These are phyloP conservation scores for Suillus decipiens DNA, from an alignment of 768 basidiomycete genomes.

Conservation along the genomic window DNA sequence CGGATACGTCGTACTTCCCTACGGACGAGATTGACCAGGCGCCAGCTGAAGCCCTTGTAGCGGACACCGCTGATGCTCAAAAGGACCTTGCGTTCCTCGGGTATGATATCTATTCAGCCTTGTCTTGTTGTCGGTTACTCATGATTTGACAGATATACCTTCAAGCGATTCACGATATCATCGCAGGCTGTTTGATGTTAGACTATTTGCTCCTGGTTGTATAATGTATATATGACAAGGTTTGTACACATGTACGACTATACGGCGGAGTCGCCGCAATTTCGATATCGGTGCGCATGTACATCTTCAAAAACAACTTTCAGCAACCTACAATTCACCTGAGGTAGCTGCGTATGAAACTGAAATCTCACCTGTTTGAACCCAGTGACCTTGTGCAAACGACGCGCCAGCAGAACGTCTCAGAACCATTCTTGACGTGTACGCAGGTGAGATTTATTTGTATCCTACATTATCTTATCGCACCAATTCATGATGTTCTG, in stretches of 20 bases:
- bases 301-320: neutral
- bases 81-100: constrained; percentile 71
- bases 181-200: constrained; percentile 49
- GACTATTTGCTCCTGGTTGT: neutral
- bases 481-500: neutral
- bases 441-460: neutral
- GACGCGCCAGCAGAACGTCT: neutral
- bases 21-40: constrained; percentile 89
- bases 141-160: constrained; percentile 60
- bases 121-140: constrained; percentile 8
- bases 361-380: neutral
- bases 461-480: neutral
- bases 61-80: constrained; percentile 41
- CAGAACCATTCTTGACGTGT: neutral
- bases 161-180: constrained; percentile 73
- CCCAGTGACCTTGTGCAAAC: neutral
- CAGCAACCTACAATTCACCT: too few relatives aligned
- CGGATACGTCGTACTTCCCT: constrained; percentile 98
- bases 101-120: constrained; percentile 34
- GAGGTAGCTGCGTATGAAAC: neutral
- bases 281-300: neutral
- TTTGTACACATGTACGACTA: neutral
- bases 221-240: neutral
- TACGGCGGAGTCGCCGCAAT: neutral
- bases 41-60: constrained; percentile 45